These are phyloP conservation scores for Dactylis glomerata DNA, from an alignment of 176 grass and related monocot species.

Conservation along the genomic window DNA sequence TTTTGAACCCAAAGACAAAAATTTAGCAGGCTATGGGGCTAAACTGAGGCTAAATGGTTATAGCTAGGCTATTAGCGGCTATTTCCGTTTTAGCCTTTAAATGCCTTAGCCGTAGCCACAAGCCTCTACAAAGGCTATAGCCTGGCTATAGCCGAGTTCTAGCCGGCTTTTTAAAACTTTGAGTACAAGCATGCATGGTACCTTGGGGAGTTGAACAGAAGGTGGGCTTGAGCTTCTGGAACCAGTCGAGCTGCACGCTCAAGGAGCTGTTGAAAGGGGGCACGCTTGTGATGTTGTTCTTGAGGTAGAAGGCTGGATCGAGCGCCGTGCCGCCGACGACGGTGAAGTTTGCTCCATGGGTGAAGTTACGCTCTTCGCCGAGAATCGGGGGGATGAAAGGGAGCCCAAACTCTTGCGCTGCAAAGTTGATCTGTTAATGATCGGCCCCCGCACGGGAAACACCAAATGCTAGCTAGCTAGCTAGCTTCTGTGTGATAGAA, in stretches of 20 bases:
- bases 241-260: constrained; percentile 47
- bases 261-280: constrained; percentile 31
- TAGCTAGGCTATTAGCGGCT: no score
- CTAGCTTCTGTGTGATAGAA: background rate
- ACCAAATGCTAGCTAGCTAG: background rate
- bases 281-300: constrained; percentile 11
- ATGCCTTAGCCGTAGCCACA: no score
- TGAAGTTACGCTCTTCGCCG: constrained; percentile 26
- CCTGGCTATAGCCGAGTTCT: no score
- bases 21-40: no score
- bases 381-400: no score
- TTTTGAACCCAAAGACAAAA: no score
- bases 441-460: background rate
- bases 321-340: constrained; percentile 33
- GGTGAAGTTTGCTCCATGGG: constrained; percentile 31
- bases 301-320: constrained; percentile 4
- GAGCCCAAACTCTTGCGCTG: constrained; percentile 20
- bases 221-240: constrained; percentile 32
- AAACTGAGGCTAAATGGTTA: no score
- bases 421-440: background rate
- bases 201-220: constrained; percentile 33
- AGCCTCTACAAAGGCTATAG: no score
- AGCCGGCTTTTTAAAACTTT: no score
- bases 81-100: no score
- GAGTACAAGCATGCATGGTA: no score